phyloP scores from a whole-genome alignment of 2,329 filamentous ascomycete species.

The Talaromyces sp. region DNA sequence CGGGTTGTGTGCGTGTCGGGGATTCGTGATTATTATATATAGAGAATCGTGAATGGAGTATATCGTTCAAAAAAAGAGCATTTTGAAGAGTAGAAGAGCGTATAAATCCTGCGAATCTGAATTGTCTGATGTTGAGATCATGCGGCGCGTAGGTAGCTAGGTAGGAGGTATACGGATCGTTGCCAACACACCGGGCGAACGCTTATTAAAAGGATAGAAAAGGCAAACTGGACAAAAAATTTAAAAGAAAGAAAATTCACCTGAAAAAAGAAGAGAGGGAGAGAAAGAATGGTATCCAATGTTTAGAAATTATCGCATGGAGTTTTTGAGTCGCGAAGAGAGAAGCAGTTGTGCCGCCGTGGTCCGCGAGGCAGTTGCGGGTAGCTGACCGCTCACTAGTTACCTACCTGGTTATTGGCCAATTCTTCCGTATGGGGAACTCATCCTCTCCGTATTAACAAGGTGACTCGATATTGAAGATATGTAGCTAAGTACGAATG shows the following conservation, averaged over 20 bases:
- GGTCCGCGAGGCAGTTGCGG: constrained; percentile 1
- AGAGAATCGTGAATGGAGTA: not conserved
- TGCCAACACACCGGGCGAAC: not conserved
- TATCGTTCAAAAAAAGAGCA: not conserved
- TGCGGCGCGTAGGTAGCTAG: not conserved
- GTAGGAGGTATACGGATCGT: not conserved
- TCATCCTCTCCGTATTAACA: not conserved
- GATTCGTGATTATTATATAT: not conserved
- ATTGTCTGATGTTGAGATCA: not conserved
- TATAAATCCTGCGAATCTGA: not conserved
- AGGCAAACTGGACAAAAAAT: not conserved
- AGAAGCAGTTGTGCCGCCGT: not conserved
- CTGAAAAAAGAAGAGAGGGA: not conserved
- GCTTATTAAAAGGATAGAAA: not conserved
- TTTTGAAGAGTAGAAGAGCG: not conserved
- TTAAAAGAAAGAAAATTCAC: not conserved
- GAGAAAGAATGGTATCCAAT: not conserved
- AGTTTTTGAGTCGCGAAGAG: not conserved
- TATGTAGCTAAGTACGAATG: not conserved
- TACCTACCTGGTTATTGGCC: constrained; percentile 2
- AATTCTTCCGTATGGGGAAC: not conserved
- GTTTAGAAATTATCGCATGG: not conserved
- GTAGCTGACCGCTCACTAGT: not conserved
- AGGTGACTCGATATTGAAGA: too few species aligned
- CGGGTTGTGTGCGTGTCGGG: not conserved